Percentiles rank a stretch among this genome's conserved stretches.
Evolutionary conservation across 2,329 filamentous ascomycete species (phyloP).

Genomic region (Ascochyta lentis): DNA sequence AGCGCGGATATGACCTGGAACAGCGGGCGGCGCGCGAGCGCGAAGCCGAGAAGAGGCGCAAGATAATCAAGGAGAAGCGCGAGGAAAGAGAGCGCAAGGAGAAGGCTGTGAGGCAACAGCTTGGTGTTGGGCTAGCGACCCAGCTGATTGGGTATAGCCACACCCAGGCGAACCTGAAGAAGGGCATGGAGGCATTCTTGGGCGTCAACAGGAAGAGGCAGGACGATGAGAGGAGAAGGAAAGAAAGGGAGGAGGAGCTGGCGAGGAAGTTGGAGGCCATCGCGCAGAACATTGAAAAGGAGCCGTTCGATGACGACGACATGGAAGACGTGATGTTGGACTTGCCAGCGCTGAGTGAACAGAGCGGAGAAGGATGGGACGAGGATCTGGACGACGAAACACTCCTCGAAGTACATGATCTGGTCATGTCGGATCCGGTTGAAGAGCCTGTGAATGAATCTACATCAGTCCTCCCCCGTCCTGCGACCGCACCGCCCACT

Average conservation of each 20-base stretch:
- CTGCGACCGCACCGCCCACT: slow-evolving; percentile 10
- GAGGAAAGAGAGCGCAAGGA: slow-evolving; percentile 44
- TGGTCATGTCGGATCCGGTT: slow-evolving; percentile 35
- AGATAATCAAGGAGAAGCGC: slow-evolving; percentile 39
- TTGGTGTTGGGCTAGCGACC: slow-evolving; percentile 47
- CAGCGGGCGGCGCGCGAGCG: slow-evolving; percentile 41
- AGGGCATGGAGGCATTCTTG: slow-evolving; percentile 47
- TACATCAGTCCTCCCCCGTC: not conserved
- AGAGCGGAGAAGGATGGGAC: slow-evolving; percentile 30
- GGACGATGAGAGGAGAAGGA: slow-evolving; percentile 27
- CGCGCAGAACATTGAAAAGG: slow-evolving; percentile 34
- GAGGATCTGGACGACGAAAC: slow-evolving; percentile 45
- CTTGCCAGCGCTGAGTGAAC: slow-evolving; percentile 15
- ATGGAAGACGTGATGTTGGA: slow-evolving; percentile 16
- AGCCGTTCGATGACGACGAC: slow-evolving; percentile 43
- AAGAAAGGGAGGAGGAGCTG: slow-evolving; percentile 24
- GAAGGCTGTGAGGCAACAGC: slow-evolving; percentile 31
- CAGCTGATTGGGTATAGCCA: slow-evolving; percentile 49
- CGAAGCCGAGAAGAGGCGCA: slow-evolving; percentile 41
- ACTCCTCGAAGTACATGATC: slow-evolving; percentile 38
- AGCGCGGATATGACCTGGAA: slow-evolving; percentile 42
- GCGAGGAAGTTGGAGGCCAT: slow-evolving; percentile 31
- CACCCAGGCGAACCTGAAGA: slow-evolving; percentile 47
- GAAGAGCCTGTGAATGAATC: slow-evolving; percentile 15
- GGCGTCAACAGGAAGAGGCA: slow-evolving; percentile 36